A percentile compares a stretch with the other conserved stretches of the same genome.
These are phyloP conservation scores for Tylopilus rubrobrunneus DNA, from an alignment of 768 basidiomycete species.

Conservation along the genomic window DNA sequence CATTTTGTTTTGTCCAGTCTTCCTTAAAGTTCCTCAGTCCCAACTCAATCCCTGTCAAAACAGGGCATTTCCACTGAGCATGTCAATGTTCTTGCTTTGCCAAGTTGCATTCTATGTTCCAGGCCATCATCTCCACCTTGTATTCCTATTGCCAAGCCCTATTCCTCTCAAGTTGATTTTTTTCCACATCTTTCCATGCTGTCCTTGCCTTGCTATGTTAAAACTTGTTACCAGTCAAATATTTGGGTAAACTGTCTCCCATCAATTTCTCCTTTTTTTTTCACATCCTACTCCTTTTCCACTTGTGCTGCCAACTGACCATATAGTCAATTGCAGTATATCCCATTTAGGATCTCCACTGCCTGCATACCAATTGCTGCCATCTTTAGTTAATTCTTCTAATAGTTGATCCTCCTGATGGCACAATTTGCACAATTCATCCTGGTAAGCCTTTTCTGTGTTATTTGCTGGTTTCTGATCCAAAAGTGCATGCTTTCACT, in stretches of 20 bases:
- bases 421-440: neutral
- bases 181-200: neutral
- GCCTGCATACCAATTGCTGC: neutral
- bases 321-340: conserved; percentile 11
- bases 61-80: neutral
- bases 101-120: neutral
- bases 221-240: conserved; percentile 23
- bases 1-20: too few species aligned
- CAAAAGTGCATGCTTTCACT: neutral
- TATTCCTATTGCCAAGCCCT: neutral
- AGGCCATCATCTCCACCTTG: neutral
- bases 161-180: neutral
- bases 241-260: conserved; percentile 20
- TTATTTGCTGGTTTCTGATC: neutral
- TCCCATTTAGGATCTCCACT: neutral
- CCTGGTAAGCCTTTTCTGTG: neutral
- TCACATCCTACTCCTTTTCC: conserved; percentile 10
- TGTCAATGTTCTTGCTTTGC: neutral
- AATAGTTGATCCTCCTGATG: neutral
- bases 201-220: neutral
- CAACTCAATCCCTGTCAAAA: neutral
- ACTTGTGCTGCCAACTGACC: conserved; percentile 17
- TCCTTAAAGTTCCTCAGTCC: neutral
- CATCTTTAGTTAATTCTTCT: neutral
- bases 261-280: conserved; percentile 4